phyloP scores from a whole-genome alignment of 768 basidiomycete genomes.

The Austroboletus festivus region DNA sequence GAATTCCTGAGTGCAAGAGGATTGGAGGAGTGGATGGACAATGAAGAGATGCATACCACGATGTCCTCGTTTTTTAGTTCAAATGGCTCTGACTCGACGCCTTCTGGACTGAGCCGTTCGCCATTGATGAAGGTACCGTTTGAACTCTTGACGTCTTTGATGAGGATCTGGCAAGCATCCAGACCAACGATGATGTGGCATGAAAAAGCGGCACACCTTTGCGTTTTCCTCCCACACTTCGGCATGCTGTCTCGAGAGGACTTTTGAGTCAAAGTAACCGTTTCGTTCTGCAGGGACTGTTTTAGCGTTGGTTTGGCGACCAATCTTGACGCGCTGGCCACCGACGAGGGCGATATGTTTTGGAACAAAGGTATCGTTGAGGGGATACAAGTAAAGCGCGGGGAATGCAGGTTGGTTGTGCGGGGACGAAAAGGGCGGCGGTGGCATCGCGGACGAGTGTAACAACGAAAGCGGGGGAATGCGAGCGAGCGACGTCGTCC shows the following conservation, averaged over 20 bases:
- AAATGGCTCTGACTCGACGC: slow-evolving; percentile 86
- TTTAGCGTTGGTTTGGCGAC: slow-evolving; percentile 93
- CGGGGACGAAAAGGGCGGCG: slow-evolving; percentile 31
- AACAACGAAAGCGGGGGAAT: not conserved
- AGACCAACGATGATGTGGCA: slow-evolving; percentile 7
- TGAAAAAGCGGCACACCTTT: slow-evolving; percentile 54
- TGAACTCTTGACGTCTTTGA: slow-evolving; percentile 97
- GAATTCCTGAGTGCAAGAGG: slow-evolving; percentile 67
- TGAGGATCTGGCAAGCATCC: slow-evolving; percentile 74
- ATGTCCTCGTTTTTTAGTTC: slow-evolving; percentile 95
- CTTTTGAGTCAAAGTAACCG: slow-evolving; percentile 96
- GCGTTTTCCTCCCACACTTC: slow-evolving; percentile 95
- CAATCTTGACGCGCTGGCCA: slow-evolving; percentile 81
- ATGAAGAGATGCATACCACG: slow-evolving; percentile 60
- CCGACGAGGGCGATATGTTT: slow-evolving; percentile 83
- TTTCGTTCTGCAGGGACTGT: slow-evolving; percentile 90
- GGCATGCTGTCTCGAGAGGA: slow-evolving; percentile 90
- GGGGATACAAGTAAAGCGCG: slow-evolving; percentile 76
- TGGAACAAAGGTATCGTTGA: slow-evolving; percentile 92
- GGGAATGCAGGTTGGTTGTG: slow-evolving; percentile 29
- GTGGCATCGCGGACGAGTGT: slow-evolving; percentile 32
- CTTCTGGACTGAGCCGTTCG: slow-evolving; percentile 85
- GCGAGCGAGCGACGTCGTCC: slow-evolving; percentile 5
- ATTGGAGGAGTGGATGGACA: slow-evolving; percentile 7
- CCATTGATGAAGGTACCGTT: slow-evolving; percentile 99